Conservation (phyloP, 208 protist genomes). For the Wallacemonas sp. region DNA sequence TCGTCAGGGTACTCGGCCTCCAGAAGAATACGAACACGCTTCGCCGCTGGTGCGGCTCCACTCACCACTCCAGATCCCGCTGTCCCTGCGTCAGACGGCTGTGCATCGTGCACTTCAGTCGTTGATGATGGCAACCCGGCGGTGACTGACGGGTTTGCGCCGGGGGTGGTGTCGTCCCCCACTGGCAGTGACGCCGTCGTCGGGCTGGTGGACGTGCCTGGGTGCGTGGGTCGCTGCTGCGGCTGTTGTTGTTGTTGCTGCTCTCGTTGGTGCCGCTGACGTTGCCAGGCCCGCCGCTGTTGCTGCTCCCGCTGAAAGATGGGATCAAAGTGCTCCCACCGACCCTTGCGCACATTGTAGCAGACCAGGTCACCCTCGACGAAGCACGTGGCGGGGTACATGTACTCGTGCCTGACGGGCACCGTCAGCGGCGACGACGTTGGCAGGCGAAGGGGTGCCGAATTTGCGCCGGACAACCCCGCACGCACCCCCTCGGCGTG, state of each 20-base stretch:
- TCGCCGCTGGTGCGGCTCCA: not conserved
- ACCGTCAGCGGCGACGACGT: not conserved
- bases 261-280: constrained; percentile 3
- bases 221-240: not conserved
- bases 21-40: not conserved
- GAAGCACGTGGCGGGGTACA: constrained; percentile 35
- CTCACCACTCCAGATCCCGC: too few relatives aligned
- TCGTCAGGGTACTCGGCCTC: constrained; percentile 1
- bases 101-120: too few relatives aligned
- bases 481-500: too few relatives aligned
- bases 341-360: constrained; percentile 34
- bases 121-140: too few relatives aligned
- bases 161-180: not conserved
- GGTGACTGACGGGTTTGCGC: too few relatives aligned
- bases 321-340: constrained; percentile 41
- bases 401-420: constrained; percentile 23
- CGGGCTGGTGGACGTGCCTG: not conserved
- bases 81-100: too few relatives aligned
- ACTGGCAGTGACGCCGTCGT: not conserved
- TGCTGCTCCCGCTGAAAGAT: constrained; percentile 26
- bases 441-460: not conserved
- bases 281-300: constrained; percentile 9
- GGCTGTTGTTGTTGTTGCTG: not conserved
- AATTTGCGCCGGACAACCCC: too few relatives aligned
- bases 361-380: constrained; percentile 51